Evolutionary conservation across 371 early-diverging fungal species (phyloP).

Genomic region (Paraphysoderma sedebokerense): DNA sequence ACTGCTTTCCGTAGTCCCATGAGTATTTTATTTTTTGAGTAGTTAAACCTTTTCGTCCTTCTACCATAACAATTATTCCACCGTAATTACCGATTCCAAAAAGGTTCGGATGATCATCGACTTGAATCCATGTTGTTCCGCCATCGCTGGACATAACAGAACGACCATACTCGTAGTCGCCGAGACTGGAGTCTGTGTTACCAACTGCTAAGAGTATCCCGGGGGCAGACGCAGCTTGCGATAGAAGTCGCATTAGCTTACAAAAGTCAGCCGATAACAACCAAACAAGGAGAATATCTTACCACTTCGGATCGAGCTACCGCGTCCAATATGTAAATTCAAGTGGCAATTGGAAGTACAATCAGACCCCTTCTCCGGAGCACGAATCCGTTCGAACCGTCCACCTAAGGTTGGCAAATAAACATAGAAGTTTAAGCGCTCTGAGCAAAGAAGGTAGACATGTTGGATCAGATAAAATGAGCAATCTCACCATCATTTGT

Average conservation of each 20-base stretch:
- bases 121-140: conserved; percentile 23
- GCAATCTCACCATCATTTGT: conserved; percentile 25
- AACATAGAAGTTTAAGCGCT: no score
- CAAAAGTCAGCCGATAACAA: conserved; percentile 27
- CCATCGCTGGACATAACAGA: conserved; percentile 23
- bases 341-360: conserved; percentile 1
- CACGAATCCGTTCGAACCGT: no score
- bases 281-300: conserved; percentile 5
- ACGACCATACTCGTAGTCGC: conserved; percentile 15
- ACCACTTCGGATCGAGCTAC: conserved; percentile 10
- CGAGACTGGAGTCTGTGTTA: conserved; percentile 18
- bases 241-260: conserved; percentile 18
- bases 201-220: conserved; percentile 30
- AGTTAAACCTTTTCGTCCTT: conserved; percentile 18
- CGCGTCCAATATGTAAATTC: background rate
- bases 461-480: no score
- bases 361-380: no score
- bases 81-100: conserved; percentile 31
- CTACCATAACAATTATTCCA: conserved; percentile 23
- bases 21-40: conserved; percentile 11
- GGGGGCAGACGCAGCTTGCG: conserved; percentile 16
- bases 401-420: no score
- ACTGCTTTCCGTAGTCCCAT: conserved; percentile 3
- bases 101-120: conserved; percentile 21
- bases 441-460: no score